phyloP scores from a whole-genome alignment of 768 basidiomycete species.

The Leccinum ochraceum region DNA sequence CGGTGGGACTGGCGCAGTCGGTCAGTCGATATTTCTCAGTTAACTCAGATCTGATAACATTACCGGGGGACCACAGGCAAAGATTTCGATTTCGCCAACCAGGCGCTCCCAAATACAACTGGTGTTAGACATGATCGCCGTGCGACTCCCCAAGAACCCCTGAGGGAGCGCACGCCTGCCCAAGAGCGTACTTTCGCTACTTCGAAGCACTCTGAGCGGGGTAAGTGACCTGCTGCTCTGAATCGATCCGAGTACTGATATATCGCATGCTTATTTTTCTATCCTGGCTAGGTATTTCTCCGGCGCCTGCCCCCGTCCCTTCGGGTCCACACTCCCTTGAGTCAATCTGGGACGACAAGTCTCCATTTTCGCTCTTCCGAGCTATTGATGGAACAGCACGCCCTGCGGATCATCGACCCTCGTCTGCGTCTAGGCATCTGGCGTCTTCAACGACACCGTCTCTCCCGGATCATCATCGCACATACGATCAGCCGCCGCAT shows the following conservation, averaged over 20 bases:
- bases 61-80: conserved; percentile 54
- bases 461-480: conserved; percentile 35
- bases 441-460: conserved; percentile 23
- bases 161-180: conserved; percentile 30
- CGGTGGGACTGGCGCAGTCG: conserved; percentile 67
- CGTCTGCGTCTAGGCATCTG: conserved; percentile 26
- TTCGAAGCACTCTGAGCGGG: conserved; percentile 28
- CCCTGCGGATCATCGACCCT: conserved; percentile 35
- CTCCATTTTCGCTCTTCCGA: conserved; percentile 69
- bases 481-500: conserved; percentile 40
- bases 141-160: conserved; percentile 23
- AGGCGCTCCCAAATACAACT: conserved; percentile 32
- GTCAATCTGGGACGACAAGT: conserved; percentile 82
- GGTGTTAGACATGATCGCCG: conserved; percentile 17
- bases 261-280: conserved; percentile 16
- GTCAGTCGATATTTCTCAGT: conserved; percentile 47
- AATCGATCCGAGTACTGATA: conserved; percentile 13
- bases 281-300: conserved; percentile 24
- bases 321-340: conserved; percentile 53
- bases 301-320: conserved; percentile 37
- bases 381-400: conserved; percentile 51
- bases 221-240: conserved; percentile 24
- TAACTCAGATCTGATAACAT: conserved; percentile 16
- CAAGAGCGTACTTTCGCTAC: conserved; percentile 23
- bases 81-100: conserved; percentile 85